Evolutionary conservation across 805 yeast genomes (phyloP), one percentile per base, ranked within the genome.

Genomic region (Limtongozyma cylindracea): DNA sequence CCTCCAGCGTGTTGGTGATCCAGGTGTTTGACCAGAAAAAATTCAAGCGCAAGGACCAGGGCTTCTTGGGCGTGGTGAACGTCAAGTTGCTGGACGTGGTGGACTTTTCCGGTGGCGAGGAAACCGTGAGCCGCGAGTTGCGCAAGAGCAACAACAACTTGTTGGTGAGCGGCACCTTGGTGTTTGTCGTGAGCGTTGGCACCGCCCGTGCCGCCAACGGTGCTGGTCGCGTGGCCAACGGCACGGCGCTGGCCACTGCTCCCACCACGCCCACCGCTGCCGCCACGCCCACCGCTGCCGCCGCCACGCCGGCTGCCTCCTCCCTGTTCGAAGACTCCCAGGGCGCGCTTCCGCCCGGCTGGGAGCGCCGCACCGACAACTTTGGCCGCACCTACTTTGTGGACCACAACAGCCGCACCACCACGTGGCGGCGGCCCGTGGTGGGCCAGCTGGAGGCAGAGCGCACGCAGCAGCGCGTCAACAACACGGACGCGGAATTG

Each of bases 341-440:
- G 35, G 99, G 99, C 19, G 60, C 94, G 39, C 56, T 88, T 32
- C 99, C 98, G 3, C 78, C 94, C 5, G 99, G 99, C 4, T 88
- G 98, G 96, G 99, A 88, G 47, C 68, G 98, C 35, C 64, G 98
- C 48, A 82, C 96, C 2, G 99, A 88, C 45, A 78, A 80, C 44
- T 76, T 80, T 38, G 98, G 98, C 14, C 65, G 99, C 39, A 84
- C 96, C 1, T 88, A 88, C 47, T 88, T 84, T 41, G 98, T 88
- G 17, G 99, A 88, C 48, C 99, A 88, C 49, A 80, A 84, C 45
- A 76, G 94, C 11, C 68, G 95, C 48, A 76, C 94, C 6, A 88
- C 99, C 6, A 84, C 98, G n/a, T 88, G 99, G 99, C 80, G 74
- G 36, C 63, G 99, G 35, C 99, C 99, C 15, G 68, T 88, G 3